phyloP scores from a whole-genome alignment of 176 grass and related monocot genomes.

The Areca catechu region DNA sequence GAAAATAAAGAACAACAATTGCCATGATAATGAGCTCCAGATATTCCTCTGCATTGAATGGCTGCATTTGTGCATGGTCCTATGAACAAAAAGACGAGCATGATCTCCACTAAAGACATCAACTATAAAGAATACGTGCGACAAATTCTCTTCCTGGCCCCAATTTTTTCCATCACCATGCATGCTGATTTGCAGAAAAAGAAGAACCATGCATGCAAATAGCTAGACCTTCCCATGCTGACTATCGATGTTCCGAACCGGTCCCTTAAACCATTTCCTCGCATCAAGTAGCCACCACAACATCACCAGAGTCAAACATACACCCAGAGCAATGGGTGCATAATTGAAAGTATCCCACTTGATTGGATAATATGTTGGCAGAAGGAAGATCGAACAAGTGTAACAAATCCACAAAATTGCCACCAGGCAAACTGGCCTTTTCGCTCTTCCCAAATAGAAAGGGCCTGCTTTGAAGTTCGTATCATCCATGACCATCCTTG shows the following conservation, averaged over 20 bases:
- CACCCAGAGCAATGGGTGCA: conserved; percentile 59
- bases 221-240: conserved; percentile 37
- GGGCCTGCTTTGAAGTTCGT: conserved; percentile 66
- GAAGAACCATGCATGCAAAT: too few relatives aligned
- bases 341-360: conserved; percentile 78
- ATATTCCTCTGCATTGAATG: too few relatives aligned
- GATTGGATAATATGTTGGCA: conserved; percentile 79
- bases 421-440: conserved; percentile 75
- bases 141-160: too few relatives aligned
- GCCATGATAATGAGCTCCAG: too few relatives aligned
- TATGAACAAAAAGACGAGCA: too few relatives aligned
- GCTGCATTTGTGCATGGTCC: too few relatives aligned
- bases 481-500: conserved; percentile 78
- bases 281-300: conserved; percentile 93
- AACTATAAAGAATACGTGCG: too few relatives aligned
- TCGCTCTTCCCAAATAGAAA: conserved; percentile 65
- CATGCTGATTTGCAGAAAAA: too few relatives aligned
- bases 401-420: conserved; percentile 98
- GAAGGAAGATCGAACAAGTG: conserved; percentile 87
- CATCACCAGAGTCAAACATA: conserved; percentile 47
- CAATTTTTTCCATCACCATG: too few relatives aligned
- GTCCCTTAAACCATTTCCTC: conserved; percentile 84
- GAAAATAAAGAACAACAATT: too few relatives aligned
- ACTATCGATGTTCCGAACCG: conserved; percentile 77
- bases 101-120: too few relatives aligned